These are phyloP conservation scores for Nakazawaea ernobii DNA, from an alignment of 805 yeast species.

Conservation along the genomic window DNA sequence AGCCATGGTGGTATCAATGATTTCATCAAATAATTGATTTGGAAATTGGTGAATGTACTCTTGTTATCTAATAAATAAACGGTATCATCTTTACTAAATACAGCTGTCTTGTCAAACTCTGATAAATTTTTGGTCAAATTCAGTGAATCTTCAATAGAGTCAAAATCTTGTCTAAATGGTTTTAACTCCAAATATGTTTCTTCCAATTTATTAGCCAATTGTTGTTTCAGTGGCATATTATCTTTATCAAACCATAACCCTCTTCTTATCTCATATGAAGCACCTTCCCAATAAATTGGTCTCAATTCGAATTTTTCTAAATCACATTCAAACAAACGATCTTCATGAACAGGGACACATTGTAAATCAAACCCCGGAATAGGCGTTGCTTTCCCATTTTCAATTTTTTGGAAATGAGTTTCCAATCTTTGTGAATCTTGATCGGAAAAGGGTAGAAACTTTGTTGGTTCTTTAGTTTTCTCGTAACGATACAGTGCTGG, in stretches of 20 bases:
- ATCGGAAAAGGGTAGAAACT: slow-evolving; percentile 62
- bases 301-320: slow-evolving; percentile 43
- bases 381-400: background rate
- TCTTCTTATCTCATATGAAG: slow-evolving; percentile 73
- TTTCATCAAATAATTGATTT: slow-evolving; percentile 20
- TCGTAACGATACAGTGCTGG: slow-evolving; percentile 55
- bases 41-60: slow-evolving; percentile 21
- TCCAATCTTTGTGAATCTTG: slow-evolving; percentile 64
- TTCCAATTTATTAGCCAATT: slow-evolving; percentile 56
- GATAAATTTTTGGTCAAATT: slow-evolving; percentile 5
- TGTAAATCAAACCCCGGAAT: slow-evolving; percentile 5
- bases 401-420: slow-evolving; percentile 28
- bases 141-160: slow-evolving; percentile 5
- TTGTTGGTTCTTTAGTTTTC: slow-evolving; percentile 44
- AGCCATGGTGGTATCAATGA: slow-evolving; percentile 26
- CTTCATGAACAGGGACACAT: slow-evolving; percentile 68
- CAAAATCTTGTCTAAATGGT: slow-evolving; percentile 13
- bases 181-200: slow-evolving; percentile 34
- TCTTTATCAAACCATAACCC: slow-evolving; percentile 76
- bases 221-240: slow-evolving; percentile 47
- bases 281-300: slow-evolving; percentile 89
- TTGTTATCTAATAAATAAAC: slow-evolving; percentile 22
- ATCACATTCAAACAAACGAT: slow-evolving; percentile 70
- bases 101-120: slow-evolving; percentile 20
- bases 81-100: slow-evolving; percentile 19